Percentiles rank a stretch among this genome's conserved stretches.
Evolutionary conservation across 2,329 filamentous ascomycete genomes (phyloP).

Genomic region (Pseudocercospora macadamiae): DNA sequence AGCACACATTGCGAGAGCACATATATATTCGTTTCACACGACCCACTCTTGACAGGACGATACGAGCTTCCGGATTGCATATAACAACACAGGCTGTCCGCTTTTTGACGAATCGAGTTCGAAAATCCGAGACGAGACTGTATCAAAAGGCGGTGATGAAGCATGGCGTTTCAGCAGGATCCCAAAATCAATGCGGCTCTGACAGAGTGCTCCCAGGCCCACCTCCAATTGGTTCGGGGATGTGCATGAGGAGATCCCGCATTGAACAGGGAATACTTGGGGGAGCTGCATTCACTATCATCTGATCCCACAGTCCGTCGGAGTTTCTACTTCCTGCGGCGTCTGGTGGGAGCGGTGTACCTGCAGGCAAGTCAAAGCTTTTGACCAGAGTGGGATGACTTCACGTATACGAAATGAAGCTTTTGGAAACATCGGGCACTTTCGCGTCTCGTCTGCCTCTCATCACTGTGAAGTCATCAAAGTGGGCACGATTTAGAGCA

Average conservation of each 20-base stretch:
- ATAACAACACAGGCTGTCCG: background rate
- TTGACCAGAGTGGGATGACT: too few relatives aligned
- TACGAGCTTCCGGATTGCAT: background rate
- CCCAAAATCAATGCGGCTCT: constrained; percentile 18
- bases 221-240: constrained; percentile 7
- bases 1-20: constrained; percentile 8
- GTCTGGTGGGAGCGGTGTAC: constrained; percentile 10
- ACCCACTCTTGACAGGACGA: constrained; percentile 4
- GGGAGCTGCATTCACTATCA: background rate
- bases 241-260: constrained; percentile 1
- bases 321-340: background rate
- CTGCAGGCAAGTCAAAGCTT: too few relatives aligned
- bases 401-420: background rate
- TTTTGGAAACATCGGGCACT: background rate
- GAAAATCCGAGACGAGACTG: background rate
- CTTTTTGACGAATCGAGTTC: background rate
- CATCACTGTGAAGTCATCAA: constrained; percentile 3
- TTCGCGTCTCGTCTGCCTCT: background rate
- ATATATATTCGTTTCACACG: constrained; percentile 3
- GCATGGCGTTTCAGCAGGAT: constrained; percentile 3
- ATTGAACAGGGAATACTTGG: background rate
- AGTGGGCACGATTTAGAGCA: background rate
- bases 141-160: constrained; percentile 13
- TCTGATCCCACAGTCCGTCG: background rate
- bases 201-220: background rate